Evolutionary conservation across 2,329 filamentous ascomycete species (phyloP), one percentile per base, ranked within the genome.

Genomic region (Diaporthe citriasiana): DNA sequence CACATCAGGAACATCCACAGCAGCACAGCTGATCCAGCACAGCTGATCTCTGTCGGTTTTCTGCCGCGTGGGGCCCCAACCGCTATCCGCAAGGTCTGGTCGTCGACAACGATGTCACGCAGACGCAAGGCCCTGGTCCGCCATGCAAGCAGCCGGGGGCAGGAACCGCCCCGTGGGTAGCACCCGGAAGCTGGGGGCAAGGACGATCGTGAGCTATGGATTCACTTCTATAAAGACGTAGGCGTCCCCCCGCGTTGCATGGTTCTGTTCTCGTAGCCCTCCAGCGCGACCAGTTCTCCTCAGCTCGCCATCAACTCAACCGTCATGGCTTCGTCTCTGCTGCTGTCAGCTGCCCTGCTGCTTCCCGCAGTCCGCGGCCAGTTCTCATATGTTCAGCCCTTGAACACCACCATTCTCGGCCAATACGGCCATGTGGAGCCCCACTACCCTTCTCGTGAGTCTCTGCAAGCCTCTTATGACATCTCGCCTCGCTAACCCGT

Each of bases 311-410:
- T 68, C 63, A 68, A 53, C 47, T 53, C 63, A 68, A 68, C n/a
- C 47, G 45, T 51, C 45, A 68, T 68, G 63, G 60, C 70, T 45
- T 57, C 63, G 69, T 70, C 70, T 42, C 70, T 74, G 35, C 56
- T 74, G 55, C 55, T 69, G 33, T 72, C 63, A 53, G 63, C 73
- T 50, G 73, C 73, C 35, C 50, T 74, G 27, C 63, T 74, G n/a
- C 55, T 73, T 33, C 70, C 70, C 60, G 56, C 73, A 56, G 73
- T 73, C 38, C 66, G 56, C 38, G 77, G 78, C 35, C 79, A 80
- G 59, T 85, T 85, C 76, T 80, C 75, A 75, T 83, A 82, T 75
- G 80, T 85, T n/a, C 84, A 85, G 76, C 84, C 84, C 5, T 73
- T 81, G 66, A 82, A 85, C 78, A 85, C 84, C 4, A 83, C 82